These are phyloP conservation scores for Cytospora piceicola DNA, from an alignment of 2,329 filamentous ascomycete species.

Conservation along the genomic window DNA sequence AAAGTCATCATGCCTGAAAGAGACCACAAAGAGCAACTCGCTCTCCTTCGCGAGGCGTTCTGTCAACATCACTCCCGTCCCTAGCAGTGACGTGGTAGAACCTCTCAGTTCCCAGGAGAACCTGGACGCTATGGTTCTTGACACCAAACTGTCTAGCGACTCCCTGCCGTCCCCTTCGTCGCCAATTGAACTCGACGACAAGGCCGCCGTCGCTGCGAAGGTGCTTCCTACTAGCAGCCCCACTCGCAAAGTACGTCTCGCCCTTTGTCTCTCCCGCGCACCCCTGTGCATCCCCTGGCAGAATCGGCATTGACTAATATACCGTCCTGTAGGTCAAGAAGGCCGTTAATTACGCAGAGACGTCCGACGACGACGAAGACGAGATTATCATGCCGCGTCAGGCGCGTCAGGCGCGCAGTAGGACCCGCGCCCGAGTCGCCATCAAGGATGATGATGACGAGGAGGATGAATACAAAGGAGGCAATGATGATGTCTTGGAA, in stretches of 20 bases:
- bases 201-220: slow-evolving; percentile 45
- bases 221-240: slow-evolving; percentile 67
- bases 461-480: slow-evolving; percentile 67
- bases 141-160: slow-evolving; percentile 56
- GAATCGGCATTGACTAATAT: background rate
- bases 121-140: slow-evolving; percentile 47
- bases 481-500: slow-evolving; percentile 61
- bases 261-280: background rate
- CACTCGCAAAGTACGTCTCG: slow-evolving; percentile 69
- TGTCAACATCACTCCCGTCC: slow-evolving; percentile 68
- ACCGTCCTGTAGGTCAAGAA: slow-evolving; percentile 51
- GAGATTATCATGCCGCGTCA: slow-evolving; percentile 62
- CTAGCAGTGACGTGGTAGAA: slow-evolving; percentile 77
- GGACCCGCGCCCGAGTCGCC: slow-evolving; percentile 56
- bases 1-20: slow-evolving; percentile 47
- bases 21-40: slow-evolving; percentile 50
- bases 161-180: slow-evolving; percentile 48
- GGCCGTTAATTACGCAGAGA: slow-evolving; percentile 80
- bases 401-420: slow-evolving; percentile 45
- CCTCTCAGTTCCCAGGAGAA: slow-evolving; percentile 72
- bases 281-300: no score
- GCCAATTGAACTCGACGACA: slow-evolving; percentile 46
- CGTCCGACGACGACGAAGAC: slow-evolving; percentile 79
- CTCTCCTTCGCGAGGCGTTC: slow-evolving; percentile 45
- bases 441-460: slow-evolving; percentile 73